Conservation (phyloP, 768 basidiomycete genomes). For the Trametes elegans region DNA sequence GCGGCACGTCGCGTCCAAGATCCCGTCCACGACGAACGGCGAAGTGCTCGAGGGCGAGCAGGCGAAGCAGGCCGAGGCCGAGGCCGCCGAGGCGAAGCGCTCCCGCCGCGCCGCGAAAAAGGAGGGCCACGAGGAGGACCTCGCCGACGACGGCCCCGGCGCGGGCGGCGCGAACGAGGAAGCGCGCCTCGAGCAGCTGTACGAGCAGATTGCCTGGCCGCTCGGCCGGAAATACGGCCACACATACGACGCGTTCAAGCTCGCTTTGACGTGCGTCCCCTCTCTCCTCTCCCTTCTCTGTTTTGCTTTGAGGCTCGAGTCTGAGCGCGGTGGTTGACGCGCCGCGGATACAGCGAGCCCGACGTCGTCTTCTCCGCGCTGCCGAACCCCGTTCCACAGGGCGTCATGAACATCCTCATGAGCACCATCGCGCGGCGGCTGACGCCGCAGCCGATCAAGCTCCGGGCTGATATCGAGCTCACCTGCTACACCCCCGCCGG, state of each 20-base stretch:
- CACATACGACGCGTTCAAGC: conserved; percentile 96
- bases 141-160: conserved; percentile 39
- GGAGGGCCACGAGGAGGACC: conserved; percentile 44
- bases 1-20: conserved; percentile 84
- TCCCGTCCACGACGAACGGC: conserved; percentile 48
- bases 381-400: conserved; percentile 49
- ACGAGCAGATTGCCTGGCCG: conserved; percentile 93
- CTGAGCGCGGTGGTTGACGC: not conserved
- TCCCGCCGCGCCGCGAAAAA: conserved; percentile 43
- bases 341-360: conserved; percentile 47
- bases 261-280: conserved; percentile 79
- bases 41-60: conserved; percentile 31
- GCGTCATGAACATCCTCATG: conserved; percentile 63
- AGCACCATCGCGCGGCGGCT: conserved; percentile 90
- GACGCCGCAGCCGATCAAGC: conserved; percentile 97
- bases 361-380: conserved; percentile 82
- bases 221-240: conserved; percentile 91
- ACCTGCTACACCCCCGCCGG: conserved; percentile 96
- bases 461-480: conserved; percentile 96
- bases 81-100: conserved; percentile 45
- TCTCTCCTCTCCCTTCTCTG: not conserved
- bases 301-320: not conserved
- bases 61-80: conserved; percentile 28
- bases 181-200: conserved; percentile 78
- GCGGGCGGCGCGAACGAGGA: conserved; percentile 57